Evolutionary conservation across 495 filamentous ascomycete genomes (phyloP).

Genomic region (Jackrogersella minutella): DNA sequence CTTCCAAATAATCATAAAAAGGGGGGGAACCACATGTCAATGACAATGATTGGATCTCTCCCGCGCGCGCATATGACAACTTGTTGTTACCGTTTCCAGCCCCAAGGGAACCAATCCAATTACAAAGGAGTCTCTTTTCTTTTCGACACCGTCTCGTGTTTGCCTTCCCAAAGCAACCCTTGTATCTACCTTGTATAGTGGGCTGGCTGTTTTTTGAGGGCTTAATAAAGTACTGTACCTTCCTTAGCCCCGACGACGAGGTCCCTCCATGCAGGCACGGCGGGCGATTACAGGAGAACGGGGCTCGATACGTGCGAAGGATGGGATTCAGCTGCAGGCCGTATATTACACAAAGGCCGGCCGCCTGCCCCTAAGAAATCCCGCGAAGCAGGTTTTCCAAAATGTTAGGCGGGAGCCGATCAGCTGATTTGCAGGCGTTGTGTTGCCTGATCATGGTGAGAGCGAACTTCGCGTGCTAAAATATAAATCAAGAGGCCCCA

Average conservation of each 20-base stretch:
- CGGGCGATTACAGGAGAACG: slow-evolving; percentile 39
- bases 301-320: slow-evolving; percentile 38
- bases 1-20: slow-evolving; percentile 11
- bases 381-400: slow-evolving; percentile 11
- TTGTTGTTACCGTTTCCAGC: slow-evolving; percentile 21
- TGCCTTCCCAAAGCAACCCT: slow-evolving; percentile 25
- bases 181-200: background rate
- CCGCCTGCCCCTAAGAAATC: slow-evolving; percentile 5
- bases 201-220: background rate
- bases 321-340: slow-evolving; percentile 24
- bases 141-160: slow-evolving; percentile 29
- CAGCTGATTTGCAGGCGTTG: slow-evolving; percentile 28
- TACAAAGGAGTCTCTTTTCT: slow-evolving; percentile 4
- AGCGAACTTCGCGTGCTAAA: slow-evolving; percentile 5
- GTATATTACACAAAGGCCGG: slow-evolving; percentile 22
- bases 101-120: slow-evolving; percentile 14
- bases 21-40: too few relatives aligned
- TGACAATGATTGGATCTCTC: slow-evolving; percentile 21
- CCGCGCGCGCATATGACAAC: background rate
- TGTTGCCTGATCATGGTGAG: slow-evolving; percentile 41
- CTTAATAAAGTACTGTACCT: background rate
- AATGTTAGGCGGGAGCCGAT: slow-evolving; percentile 37
- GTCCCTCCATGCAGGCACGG: slow-evolving; percentile 34
- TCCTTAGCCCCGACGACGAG: slow-evolving; percentile 21
- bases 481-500: background rate